phyloP scores from a whole-genome alignment of 345 rosid species.

The Eutrema japonicum region DNA sequence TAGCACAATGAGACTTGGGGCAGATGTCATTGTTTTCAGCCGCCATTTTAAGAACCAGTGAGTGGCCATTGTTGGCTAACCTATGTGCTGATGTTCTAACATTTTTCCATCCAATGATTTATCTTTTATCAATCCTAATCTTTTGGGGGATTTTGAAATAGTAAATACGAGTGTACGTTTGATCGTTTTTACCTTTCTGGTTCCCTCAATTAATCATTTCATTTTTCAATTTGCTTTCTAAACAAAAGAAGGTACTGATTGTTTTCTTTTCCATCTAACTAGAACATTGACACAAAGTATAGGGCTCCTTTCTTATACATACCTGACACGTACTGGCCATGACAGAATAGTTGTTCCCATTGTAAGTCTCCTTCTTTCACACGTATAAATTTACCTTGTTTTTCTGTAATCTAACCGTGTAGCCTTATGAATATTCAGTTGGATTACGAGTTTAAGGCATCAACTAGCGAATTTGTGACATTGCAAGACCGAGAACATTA shows the following conservation, averaged over 20 bases:
- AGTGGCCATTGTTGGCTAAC: conserved; percentile 35
- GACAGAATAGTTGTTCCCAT: conserved; percentile 95
- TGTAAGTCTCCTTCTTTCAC: conserved; percentile 56
- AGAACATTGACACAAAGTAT: conserved; percentile 77
- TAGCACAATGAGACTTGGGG: conserved; percentile 96
- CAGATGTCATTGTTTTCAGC: conserved; percentile 91
- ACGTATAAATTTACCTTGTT: conserved; percentile 15
- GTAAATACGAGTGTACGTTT: neutral
- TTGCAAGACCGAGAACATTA: conserved; percentile 64
- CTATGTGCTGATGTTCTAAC: conserved; percentile 16
- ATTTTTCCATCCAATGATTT: neutral
- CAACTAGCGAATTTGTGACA: conserved; percentile 48
- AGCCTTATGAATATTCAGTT: conserved; percentile 54
- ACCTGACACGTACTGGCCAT: conserved; percentile 68
- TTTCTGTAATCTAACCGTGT: conserved; percentile 12
- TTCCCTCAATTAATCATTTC: neutral
- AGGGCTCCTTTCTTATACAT: conserved; percentile 91
- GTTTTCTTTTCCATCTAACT: conserved; percentile 35
- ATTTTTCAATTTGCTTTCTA: conserved; percentile 1
- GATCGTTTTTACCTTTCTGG: conserved; percentile 1
- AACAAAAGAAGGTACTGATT: conserved; percentile 24
- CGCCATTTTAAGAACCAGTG: conserved; percentile 67
- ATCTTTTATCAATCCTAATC: neutral
- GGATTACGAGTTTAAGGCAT: conserved; percentile 64
- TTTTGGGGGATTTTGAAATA: neutral